Percentiles rank a stretch among this genome's conserved stretches.
Conservation (phyloP, 768 basidiomycete genomes). For the Candolleomyces aberdarensis region DNA sequence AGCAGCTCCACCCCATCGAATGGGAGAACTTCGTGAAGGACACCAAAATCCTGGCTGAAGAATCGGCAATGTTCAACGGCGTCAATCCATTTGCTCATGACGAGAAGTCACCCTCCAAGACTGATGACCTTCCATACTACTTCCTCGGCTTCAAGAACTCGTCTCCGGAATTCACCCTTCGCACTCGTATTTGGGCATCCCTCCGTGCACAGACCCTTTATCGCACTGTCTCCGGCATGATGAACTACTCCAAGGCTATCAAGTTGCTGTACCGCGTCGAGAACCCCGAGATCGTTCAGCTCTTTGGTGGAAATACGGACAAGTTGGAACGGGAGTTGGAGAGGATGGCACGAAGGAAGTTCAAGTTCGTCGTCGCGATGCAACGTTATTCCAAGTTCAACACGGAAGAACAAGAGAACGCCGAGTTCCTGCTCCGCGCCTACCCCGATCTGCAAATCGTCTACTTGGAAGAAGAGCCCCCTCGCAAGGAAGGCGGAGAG, state of each 20-base stretch:
- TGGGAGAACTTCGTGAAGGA: slow-evolving; percentile 99
- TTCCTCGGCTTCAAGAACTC: slow-evolving; percentile 99
- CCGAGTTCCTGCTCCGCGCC: slow-evolving; percentile 94
- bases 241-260: slow-evolving; percentile 99
- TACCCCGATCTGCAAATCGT: slow-evolving; percentile 99
- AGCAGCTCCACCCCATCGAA: slow-evolving; percentile 96
- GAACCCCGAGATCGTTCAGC: slow-evolving; percentile 98
- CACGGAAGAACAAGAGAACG: slow-evolving; percentile 99
- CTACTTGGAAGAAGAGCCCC: slow-evolving; percentile 94
- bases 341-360: slow-evolving; percentile 96
- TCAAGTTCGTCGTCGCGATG: slow-evolving; percentile 99
- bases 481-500: slow-evolving; percentile 93
- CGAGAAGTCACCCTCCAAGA: slow-evolving; percentile 83
- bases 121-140: slow-evolving; percentile 95
- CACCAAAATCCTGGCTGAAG: slow-evolving; percentile 97
- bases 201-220: slow-evolving; percentile 98
- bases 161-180: slow-evolving; percentile 96
- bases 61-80: slow-evolving; percentile 83
- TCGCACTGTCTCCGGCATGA: slow-evolving; percentile 98
- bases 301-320: slow-evolving; percentile 97
- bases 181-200: slow-evolving; percentile 99
- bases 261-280: slow-evolving; percentile 99
- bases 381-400: slow-evolving; percentile 99
- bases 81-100: slow-evolving; percentile 61
- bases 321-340: slow-evolving; percentile 94